Conservation (phyloP, 2,329 filamentous ascomycete species). For the Xylariaceae sp. region DNA sequence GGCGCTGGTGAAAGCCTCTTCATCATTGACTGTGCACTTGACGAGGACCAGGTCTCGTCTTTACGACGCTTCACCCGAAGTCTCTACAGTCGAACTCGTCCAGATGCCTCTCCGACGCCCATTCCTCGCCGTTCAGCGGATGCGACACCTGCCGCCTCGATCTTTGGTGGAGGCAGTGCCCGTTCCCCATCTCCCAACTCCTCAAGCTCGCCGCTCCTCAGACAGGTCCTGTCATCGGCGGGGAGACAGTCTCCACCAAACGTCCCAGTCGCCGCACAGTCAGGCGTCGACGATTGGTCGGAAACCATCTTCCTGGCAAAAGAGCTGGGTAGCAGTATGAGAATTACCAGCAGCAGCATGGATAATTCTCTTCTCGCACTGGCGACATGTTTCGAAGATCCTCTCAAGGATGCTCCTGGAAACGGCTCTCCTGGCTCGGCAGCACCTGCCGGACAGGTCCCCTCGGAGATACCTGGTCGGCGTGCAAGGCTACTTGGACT, state of each 20-base stretch:
- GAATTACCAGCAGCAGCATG: conserved; percentile 62
- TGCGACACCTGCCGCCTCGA: conserved; percentile 14
- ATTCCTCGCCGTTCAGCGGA: conserved; percentile 5
- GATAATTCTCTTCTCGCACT: conserved; percentile 69
- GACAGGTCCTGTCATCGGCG: conserved; percentile 15
- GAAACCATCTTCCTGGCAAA: conserved; percentile 55
- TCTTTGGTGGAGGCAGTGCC: conserved; percentile 22
- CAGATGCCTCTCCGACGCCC: conserved; percentile 2
- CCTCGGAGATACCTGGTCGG: conserved; percentile 69
- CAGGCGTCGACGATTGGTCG: conserved; percentile 55
- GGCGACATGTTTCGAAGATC: conserved; percentile 70
- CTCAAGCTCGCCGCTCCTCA: conserved; percentile 13
- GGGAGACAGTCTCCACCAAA: conserved; percentile 14
- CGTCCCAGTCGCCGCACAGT: conserved; percentile 17
- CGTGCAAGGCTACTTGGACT: conserved; percentile 73
- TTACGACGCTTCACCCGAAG: conserved; percentile 38
- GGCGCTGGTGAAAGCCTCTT: conserved; percentile 71
- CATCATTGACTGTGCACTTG: conserved; percentile 65
- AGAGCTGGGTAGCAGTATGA: conserved; percentile 45
- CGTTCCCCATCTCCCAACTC: conserved; percentile 13
- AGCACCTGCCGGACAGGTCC: conserved; percentile 33
- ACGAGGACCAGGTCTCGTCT: conserved; percentile 41
- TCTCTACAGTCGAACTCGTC: conserved; percentile 9
- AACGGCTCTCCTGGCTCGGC: conserved; percentile 40
- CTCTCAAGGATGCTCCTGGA: conserved; percentile 51